Conservation (phyloP, 2,329 filamentous ascomycete species). For the Diaporthe citri region DNA sequence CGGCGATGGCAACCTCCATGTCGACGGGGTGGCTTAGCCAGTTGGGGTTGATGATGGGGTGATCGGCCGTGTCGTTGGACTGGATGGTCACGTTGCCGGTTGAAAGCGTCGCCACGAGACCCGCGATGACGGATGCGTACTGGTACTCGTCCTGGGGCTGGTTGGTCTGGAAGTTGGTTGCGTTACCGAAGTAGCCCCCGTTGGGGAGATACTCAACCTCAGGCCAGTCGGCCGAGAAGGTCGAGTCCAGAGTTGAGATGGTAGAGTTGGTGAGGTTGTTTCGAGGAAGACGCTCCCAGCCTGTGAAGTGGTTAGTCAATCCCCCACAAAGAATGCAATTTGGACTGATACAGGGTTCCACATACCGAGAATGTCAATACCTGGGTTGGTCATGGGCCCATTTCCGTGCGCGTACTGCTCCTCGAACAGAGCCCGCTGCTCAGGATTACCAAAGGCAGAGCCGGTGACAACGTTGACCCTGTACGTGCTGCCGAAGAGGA, state of each 20-base stretch:
- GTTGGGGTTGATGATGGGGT: constrained; percentile 54
- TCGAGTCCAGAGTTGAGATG: not conserved
- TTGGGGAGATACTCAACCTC: constrained; percentile 28
- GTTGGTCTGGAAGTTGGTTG: not conserved
- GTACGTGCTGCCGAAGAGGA: not conserved
- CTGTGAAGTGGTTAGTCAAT: not conserved
- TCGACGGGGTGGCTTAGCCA: constrained; percentile 47
- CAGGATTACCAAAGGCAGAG: not conserved
- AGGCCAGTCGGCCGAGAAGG: constrained; percentile 31
- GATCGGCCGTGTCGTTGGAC: constrained; percentile 46
- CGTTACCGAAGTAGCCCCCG: not conserved
- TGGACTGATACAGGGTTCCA: too few species aligned
- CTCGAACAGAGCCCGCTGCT: not conserved
- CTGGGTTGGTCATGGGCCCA: constrained; percentile 29
- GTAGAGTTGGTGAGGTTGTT: constrained; percentile 4
- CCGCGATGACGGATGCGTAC: constrained; percentile 38
- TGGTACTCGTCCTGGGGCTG: constrained; percentile 31
- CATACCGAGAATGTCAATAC: constrained; percentile 16
- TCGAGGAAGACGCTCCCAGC: constrained; percentile 21
- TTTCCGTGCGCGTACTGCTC: not conserved
- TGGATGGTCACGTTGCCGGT: constrained; percentile 53
- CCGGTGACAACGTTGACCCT: constrained; percentile 4
- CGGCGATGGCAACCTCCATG: constrained; percentile 40
- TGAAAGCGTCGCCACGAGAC: constrained; percentile 40
- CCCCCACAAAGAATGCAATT: not conserved